These are phyloP conservation scores for Cladosporium sp. DNA, from an alignment of 2,329 filamentous ascomycete genomes.

Conservation along the genomic window DNA sequence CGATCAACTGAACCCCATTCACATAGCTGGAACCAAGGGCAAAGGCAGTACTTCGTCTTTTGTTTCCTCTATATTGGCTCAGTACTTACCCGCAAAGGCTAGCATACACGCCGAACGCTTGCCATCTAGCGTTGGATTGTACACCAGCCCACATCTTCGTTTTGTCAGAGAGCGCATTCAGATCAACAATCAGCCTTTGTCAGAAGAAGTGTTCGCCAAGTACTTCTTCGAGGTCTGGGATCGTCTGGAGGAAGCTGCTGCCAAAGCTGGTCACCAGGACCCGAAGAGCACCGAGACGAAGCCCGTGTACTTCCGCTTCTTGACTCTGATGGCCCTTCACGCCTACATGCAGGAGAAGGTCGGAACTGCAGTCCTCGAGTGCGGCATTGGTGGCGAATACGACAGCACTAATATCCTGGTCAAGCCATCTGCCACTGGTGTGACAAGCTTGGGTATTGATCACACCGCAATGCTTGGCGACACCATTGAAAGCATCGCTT, in stretches of 20 bases:
- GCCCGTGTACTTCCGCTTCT: constrained; percentile 87
- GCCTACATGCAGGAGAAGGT: constrained; percentile 76
- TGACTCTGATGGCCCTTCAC: constrained; percentile 87
- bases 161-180: constrained; percentile 82
- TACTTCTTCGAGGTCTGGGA: constrained; percentile 90
- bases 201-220: constrained; percentile 65
- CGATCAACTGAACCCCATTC: constrained; percentile 64
- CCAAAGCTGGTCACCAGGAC: constrained; percentile 50
- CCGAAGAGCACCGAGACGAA: constrained; percentile 61
- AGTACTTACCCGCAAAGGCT: constrained; percentile 52
- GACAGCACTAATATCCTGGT: constrained; percentile 86
- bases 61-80: constrained; percentile 73
- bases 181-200: constrained; percentile 71
- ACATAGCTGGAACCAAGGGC: constrained; percentile 91
- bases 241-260: constrained; percentile 55
- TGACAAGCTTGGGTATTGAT: constrained; percentile 82
- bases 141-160: constrained; percentile 82
- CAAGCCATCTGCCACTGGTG: constrained; percentile 67
- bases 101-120: constrained; percentile 35
- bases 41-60: constrained; percentile 89
- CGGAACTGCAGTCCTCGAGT: constrained; percentile 80
- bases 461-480: constrained; percentile 78
- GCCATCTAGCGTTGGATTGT: constrained; percentile 62
- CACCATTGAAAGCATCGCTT: constrained; percentile 79
- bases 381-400: constrained; percentile 90